A percentile compares a stretch with the other conserved stretches of the same genome.
Conservation (phyloP, 306 rosid genomes). For the Lagenaria siceraria region DNA sequence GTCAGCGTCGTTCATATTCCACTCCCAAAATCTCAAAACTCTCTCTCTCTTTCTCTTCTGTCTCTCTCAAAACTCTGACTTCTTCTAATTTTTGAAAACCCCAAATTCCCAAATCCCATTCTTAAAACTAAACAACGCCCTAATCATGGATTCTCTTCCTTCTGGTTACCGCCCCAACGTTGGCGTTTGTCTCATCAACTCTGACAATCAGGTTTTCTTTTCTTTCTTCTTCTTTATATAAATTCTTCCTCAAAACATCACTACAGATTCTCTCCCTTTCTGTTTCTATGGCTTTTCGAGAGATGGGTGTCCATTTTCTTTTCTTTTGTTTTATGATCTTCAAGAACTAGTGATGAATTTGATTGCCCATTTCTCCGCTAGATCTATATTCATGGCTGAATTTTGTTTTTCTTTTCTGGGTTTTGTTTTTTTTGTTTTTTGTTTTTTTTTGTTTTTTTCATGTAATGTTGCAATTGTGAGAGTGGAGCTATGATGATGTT, state of each 20-base stretch:
- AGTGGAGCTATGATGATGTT: background rate
- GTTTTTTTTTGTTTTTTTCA: background rate
- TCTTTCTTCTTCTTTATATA: too few species aligned
- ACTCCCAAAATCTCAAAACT: background rate
- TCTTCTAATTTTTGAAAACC: background rate
- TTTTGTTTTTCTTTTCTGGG: background rate
- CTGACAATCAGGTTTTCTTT: conserved; percentile 39
- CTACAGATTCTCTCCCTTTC: too few species aligned
- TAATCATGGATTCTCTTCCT: conserved; percentile 63
- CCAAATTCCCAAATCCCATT: background rate
- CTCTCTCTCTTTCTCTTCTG: background rate
- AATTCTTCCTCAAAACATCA: background rate
- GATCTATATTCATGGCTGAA: background rate
- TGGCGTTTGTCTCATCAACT: conserved; percentile 90
- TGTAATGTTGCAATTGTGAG: background rate
- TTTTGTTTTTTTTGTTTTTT: background rate
- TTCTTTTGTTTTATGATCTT: background rate
- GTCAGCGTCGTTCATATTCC: conserved; percentile 46
- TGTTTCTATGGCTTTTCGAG: background rate
- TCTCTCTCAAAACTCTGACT: conserved; percentile 5
- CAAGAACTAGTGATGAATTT: background rate
- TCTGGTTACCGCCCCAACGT: conserved; percentile 97
- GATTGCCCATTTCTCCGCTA: background rate
- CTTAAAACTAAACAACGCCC: background rate
- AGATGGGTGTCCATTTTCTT: background rate